These are phyloP conservation scores for Xylariaceae sp. DNA, from an alignment of 2,329 filamentous ascomycete species.

Conservation along the genomic window DNA sequence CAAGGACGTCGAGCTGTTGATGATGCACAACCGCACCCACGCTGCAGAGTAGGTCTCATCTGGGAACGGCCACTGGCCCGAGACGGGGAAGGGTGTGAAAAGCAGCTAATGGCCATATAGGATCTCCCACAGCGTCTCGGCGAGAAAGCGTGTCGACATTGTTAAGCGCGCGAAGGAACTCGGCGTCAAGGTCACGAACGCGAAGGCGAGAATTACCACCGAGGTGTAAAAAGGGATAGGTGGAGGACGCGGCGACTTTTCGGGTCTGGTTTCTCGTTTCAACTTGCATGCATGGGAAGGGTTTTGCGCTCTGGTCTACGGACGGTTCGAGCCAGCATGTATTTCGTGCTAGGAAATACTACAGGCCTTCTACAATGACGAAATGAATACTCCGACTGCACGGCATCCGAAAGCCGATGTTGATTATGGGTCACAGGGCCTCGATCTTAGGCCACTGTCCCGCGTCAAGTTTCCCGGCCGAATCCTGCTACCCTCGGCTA, in stretches of 20 bases:
- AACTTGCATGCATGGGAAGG: constrained; percentile 28
- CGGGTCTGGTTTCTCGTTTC: constrained; percentile 28
- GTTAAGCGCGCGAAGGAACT: constrained; percentile 95
- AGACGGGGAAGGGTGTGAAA: neutral
- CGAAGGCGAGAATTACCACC: constrained; percentile 97
- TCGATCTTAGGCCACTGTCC: neutral
- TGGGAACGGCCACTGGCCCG: too few species aligned
- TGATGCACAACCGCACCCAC: constrained; percentile 99
- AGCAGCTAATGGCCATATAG: constrained; percentile 46
- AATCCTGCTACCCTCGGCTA: neutral
- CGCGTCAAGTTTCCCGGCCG: neutral
- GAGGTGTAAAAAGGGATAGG: constrained; percentile 58
- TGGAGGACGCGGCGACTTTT: constrained; percentile 20
- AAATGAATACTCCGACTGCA: constrained; percentile 8
- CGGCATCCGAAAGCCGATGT: too few species aligned
- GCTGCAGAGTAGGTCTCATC: constrained; percentile 95
- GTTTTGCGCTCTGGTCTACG: constrained; percentile 27
- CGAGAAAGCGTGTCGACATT: constrained; percentile 98
- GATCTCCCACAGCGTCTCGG: constrained; percentile 97
- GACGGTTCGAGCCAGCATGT: constrained; percentile 27
- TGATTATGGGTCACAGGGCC: too few species aligned
- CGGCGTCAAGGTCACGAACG: constrained; percentile 99
- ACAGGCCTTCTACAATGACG: constrained; percentile 27
- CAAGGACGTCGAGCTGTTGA: constrained; percentile 90
- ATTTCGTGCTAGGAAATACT: constrained; percentile 27